A percentile compares a stretch with the other conserved stretches of the same genome.
Evolutionary conservation across 371 early-diverging fungal genomes (phyloP).

Genomic region (Encephalitozoon cuniculi): DNA sequence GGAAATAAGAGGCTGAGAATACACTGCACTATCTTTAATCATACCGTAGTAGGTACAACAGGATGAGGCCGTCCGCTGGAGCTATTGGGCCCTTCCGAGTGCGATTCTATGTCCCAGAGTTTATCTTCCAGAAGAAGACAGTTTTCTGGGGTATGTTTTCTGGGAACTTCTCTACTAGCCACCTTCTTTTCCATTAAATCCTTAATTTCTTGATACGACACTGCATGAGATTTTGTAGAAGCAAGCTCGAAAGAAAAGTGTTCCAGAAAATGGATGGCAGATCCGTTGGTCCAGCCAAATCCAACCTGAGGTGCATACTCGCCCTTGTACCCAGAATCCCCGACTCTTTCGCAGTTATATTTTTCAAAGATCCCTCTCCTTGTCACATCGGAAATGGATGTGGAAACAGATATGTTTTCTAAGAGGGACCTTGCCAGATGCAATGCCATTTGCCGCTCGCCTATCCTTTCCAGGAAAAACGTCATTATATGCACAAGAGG

Average conservation of each 20-base stretch:
- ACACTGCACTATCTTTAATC: too few species aligned
- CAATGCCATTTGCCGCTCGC: slow-evolving; percentile 54
- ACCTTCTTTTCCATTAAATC: not conserved
- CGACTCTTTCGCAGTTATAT: slow-evolving; percentile 64
- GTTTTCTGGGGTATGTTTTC: not conserved
- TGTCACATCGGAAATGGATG: slow-evolving; percentile 67
- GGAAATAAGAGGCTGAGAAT: too few species aligned
- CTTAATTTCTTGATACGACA: slow-evolving; percentile 20
- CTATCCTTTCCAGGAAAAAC: slow-evolving; percentile 35
- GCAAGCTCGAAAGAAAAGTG: slow-evolving; percentile 59
- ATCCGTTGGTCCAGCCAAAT: slow-evolving; percentile 85
- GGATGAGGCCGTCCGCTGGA: too few species aligned
- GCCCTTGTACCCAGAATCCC: slow-evolving; percentile 67
- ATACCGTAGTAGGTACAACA: too few species aligned
- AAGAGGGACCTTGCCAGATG: slow-evolving; percentile 65
- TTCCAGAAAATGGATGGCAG: slow-evolving; percentile 66
- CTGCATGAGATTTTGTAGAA: not conserved
- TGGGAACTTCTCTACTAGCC: not conserved
- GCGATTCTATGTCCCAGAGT: not conserved
- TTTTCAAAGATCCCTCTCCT: slow-evolving; percentile 74
- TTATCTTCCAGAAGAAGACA: not conserved
- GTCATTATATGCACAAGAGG: slow-evolving; percentile 60
- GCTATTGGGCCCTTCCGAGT: not conserved
- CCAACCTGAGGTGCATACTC: slow-evolving; percentile 75
- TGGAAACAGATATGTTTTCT: slow-evolving; percentile 58